phyloP scores from a whole-genome alignment of 2,329 filamentous ascomycete genomes.

The Aspergillus sp. region DNA sequence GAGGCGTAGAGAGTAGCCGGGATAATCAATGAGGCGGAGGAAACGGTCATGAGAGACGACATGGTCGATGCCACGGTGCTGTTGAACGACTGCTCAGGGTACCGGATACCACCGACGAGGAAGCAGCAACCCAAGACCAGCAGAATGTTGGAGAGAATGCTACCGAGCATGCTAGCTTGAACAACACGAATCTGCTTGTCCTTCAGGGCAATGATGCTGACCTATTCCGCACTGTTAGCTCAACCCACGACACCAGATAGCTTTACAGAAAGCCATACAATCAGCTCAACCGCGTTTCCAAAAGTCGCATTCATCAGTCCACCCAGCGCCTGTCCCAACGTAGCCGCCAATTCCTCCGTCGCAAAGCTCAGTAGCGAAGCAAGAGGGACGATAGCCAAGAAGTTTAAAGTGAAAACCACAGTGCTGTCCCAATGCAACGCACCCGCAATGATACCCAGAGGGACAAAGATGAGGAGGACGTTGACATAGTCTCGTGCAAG shows the following conservation, averaged over 20 bases:
- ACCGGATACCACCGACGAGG: slow-evolving; percentile 71
- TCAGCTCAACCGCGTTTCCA: slow-evolving; percentile 68
- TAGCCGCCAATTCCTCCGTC: slow-evolving; percentile 65
- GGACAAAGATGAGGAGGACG: slow-evolving; percentile 67
- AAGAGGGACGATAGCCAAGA: slow-evolving; percentile 67
- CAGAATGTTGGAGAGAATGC: slow-evolving; percentile 91
- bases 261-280: slow-evolving; percentile 67
- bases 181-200: slow-evolving; percentile 91
- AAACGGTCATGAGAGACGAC: slow-evolving; percentile 73
- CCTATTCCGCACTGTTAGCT: slow-evolving; percentile 53
- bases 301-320: slow-evolving; percentile 69
- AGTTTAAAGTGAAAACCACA: slow-evolving; percentile 65
- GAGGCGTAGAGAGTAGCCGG: slow-evolving; percentile 75
- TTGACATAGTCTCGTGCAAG: slow-evolving; percentile 61
- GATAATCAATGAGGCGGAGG: slow-evolving; percentile 77
- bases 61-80: slow-evolving; percentile 56
- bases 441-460: slow-evolving; percentile 66
- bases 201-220: slow-evolving; percentile 86
- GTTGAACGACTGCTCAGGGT: slow-evolving; percentile 68
- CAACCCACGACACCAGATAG: background rate
- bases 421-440: slow-evolving; percentile 61
- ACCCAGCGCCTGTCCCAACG: slow-evolving; percentile 65
- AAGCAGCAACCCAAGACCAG: slow-evolving; percentile 84
- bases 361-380: slow-evolving; percentile 67
- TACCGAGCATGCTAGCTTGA: slow-evolving; percentile 97